phyloP scores from a whole-genome alignment of 2,329 filamentous ascomycete genomes.

The Grosmannia serpens region DNA sequence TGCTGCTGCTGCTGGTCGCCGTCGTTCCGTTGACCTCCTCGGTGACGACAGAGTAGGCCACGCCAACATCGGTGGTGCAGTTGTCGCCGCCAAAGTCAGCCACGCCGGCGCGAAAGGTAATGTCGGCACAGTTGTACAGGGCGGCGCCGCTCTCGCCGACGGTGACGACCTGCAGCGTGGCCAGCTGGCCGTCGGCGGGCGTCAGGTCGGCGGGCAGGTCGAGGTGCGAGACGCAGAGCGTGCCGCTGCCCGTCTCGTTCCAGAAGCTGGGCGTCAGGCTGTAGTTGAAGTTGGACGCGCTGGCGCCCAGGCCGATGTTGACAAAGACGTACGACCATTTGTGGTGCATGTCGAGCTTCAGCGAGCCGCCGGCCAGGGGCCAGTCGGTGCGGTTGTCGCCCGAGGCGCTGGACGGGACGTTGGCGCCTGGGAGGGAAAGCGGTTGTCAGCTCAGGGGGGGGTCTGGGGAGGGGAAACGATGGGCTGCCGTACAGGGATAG shows the following conservation, averaged over 20 bases:
- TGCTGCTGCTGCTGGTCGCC: not conserved
- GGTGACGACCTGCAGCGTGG: slow-evolving; percentile 59
- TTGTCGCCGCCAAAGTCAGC: slow-evolving; percentile 31
- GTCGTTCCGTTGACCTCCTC: slow-evolving; percentile 11
- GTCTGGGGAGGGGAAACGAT: not conserved
- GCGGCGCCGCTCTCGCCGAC: slow-evolving; percentile 45
- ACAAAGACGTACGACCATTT: slow-evolving; percentile 40
- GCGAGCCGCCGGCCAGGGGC: slow-evolving; percentile 36
- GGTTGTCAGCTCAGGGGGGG: not conserved
- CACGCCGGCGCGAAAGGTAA: slow-evolving; percentile 49
- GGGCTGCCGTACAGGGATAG: slow-evolving; percentile 32
- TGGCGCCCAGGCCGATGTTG: slow-evolving; percentile 36
- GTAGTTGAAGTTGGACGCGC: slow-evolving; percentile 55
- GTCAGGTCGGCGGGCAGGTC: slow-evolving; percentile 40
- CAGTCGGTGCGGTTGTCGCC: slow-evolving; percentile 38
- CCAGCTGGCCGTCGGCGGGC: slow-evolving; percentile 48
- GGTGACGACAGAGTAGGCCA: slow-evolving; percentile 27
- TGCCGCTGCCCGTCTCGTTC: slow-evolving; percentile 48
- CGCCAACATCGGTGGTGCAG: slow-evolving; percentile 48
- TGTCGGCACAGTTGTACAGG: slow-evolving; percentile 66
- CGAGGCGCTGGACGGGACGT: slow-evolving; percentile 27
- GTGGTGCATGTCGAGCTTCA: slow-evolving; percentile 39
- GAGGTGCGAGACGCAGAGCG: slow-evolving; percentile 54
- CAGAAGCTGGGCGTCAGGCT: slow-evolving; percentile 48
- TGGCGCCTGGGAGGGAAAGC: slow-evolving; percentile 31